Evolutionary conservation across 192 early-diverging fungal genomes (phyloP).

Genomic region (Backusella liffmaniae): DNA sequence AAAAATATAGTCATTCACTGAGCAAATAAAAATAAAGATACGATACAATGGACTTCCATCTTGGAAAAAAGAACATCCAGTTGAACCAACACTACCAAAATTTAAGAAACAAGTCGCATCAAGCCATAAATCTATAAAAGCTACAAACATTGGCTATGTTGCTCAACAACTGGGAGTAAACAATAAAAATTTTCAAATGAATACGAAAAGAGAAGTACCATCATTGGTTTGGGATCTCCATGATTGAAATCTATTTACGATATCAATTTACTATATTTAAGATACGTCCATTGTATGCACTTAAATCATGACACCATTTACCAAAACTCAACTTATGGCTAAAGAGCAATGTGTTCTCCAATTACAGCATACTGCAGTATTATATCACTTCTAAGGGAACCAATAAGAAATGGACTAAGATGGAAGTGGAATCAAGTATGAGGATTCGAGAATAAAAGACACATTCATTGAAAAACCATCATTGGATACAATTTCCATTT

Average conservation of each 20-base stretch:
- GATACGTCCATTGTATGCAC: not conserved
- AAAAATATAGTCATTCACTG: not conserved
- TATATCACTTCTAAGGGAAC: not conserved
- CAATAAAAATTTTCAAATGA: not conserved
- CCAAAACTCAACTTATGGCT: not conserved
- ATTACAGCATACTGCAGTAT: not conserved
- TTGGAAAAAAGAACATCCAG: not conserved
- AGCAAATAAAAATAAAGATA: not conserved
- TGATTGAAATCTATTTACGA: no score
- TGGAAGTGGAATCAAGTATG: not conserved
- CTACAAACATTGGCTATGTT: not conserved
- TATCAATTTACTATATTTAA: no score
- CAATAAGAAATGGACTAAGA: not conserved
- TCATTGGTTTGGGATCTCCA: no score
- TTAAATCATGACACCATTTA: not conserved
- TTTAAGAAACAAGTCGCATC: not conserved
- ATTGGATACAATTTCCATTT: not conserved
- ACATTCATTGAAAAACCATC: not conserved
- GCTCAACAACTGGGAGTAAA: not conserved
- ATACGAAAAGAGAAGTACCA: not conserved
- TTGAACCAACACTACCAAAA: not conserved
- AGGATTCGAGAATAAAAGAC: not conserved
- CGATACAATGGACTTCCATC: not conserved
- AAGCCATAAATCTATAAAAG: not conserved
- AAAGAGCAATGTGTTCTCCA: not conserved